These are phyloP conservation scores for Diversispora eburnea DNA, from an alignment of 192 early-diverging fungal species.

Conservation along the genomic window DNA sequence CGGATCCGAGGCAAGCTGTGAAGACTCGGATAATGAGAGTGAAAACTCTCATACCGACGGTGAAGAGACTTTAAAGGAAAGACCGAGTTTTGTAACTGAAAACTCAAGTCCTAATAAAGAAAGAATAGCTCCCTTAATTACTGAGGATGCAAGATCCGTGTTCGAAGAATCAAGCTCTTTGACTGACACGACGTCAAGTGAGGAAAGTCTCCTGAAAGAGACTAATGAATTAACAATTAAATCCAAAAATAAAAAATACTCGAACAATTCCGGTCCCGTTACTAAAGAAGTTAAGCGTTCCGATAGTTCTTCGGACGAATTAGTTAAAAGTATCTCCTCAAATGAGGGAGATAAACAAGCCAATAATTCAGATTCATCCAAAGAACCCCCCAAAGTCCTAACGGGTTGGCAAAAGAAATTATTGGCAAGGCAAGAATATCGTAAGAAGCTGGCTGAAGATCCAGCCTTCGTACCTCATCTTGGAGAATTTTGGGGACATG, in stretches of 20 bases:
- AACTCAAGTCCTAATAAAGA: not conserved
- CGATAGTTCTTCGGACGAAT: not conserved
- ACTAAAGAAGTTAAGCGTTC: not conserved
- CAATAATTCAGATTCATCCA: not conserved
- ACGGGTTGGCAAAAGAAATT: conserved; percentile 31
- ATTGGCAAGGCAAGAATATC: conserved; percentile 48
- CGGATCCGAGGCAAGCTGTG: conserved; percentile 16
- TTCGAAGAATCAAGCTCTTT: not conserved
- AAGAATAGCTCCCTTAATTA: not conserved
- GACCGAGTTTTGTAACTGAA: not conserved
- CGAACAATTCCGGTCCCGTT: too few relatives aligned
- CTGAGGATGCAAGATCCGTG: not conserved
- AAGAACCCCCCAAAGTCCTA: not conserved
- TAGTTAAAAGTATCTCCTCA: not conserved
- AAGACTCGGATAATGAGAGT: conserved; percentile 18
- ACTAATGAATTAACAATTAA: too few relatives aligned
- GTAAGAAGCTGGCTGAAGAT: conserved; percentile 52
- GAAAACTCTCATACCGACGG: conserved; percentile 20
- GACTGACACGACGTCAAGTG: not conserved
- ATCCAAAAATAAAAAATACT: too few relatives aligned
- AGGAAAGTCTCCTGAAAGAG: not conserved
- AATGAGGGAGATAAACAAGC: not conserved
- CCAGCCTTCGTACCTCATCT: conserved; percentile 56
- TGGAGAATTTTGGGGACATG: conserved; percentile 57
- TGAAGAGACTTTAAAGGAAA: conserved; percentile 18